A percentile compares a stretch with the other conserved stretches of the same genome.
Evolutionary conservation across 202 grass and related monocot genomes (phyloP).

Genomic region (Dendrocalamus latiflorus): DNA sequence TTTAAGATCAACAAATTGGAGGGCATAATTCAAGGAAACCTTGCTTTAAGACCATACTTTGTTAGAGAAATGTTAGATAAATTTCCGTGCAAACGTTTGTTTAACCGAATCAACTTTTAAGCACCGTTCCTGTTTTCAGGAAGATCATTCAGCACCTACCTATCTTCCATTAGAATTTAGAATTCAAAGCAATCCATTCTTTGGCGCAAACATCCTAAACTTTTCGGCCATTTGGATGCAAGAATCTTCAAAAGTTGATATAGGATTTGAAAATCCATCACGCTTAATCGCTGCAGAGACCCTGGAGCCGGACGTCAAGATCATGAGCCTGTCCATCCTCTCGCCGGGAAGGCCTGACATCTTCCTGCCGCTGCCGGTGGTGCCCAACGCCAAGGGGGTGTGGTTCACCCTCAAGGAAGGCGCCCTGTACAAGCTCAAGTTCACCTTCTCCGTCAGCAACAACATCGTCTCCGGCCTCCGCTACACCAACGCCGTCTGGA

Average conservation of each 20-base stretch:
- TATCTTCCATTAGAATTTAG: background rate
- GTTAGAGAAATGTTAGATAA: background rate
- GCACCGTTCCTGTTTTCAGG: background rate
- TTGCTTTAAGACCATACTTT: background rate
- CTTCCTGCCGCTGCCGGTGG: conserved; percentile 67
- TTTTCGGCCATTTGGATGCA: background rate
- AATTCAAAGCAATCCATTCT: background rate
- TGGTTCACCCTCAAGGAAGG: conserved; percentile 99
- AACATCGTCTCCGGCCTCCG: conserved; percentile 95
- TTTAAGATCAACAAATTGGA: conserved; percentile 8
- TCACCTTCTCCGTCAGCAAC: conserved; percentile 84
- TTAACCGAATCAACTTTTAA: background rate
- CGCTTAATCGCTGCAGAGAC: conserved; percentile 40
- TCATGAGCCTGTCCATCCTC: conserved; percentile 77
- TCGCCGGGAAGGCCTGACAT: conserved; percentile 71
- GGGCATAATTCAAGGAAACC: background rate
- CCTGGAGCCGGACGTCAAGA: conserved; percentile 86
- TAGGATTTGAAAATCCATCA: background rate
- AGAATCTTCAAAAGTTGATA: background rate
- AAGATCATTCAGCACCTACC: background rate
- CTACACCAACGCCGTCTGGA: conserved; percentile 99
- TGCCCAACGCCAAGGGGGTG: conserved; percentile 64
- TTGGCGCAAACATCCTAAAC: background rate
- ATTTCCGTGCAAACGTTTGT: background rate
- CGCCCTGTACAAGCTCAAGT: conserved; percentile 84